These are phyloP conservation scores for Neurospora discreta DNA, from an alignment of 495 filamentous ascomycete genomes.

Conservation along the genomic window DNA sequence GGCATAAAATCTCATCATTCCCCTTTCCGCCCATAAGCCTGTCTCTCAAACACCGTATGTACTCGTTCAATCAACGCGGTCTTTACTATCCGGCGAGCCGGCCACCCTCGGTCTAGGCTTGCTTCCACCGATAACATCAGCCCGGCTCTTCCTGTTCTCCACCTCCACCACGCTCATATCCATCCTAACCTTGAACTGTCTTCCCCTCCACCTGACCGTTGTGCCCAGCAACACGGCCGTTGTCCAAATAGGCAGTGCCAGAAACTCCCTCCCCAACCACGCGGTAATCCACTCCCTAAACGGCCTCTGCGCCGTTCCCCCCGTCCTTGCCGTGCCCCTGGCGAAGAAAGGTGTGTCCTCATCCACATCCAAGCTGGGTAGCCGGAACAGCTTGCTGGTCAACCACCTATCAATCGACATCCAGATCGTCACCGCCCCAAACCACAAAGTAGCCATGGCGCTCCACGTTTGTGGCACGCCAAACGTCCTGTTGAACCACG, in stretches of 20 bases:
- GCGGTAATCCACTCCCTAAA: slow-evolving; percentile 65
- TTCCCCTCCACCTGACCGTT: slow-evolving; percentile 78
- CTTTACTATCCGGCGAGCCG: slow-evolving; percentile 11
- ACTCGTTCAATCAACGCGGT: slow-evolving; percentile 16
- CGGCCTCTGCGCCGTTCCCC: slow-evolving; percentile 34
- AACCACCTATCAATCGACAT: slow-evolving; percentile 60
- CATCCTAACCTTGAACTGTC: slow-evolving; percentile 66
- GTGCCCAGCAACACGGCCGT: slow-evolving; percentile 76
- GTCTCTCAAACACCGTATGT: not conserved
- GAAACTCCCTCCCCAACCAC: slow-evolving; percentile 74
- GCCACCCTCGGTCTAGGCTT: slow-evolving; percentile 5
- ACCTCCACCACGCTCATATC: slow-evolving; percentile 67
- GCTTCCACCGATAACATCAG: not conserved
- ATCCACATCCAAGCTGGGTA: slow-evolving; percentile 58
- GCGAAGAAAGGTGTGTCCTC: slow-evolving; percentile 65
- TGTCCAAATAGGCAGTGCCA: slow-evolving; percentile 80
- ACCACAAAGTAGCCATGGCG: slow-evolving; percentile 54
- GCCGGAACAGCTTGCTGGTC: slow-evolving; percentile 62
- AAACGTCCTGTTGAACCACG: slow-evolving; percentile 43
- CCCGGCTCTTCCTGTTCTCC: not conserved
- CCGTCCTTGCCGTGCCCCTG: slow-evolving; percentile 27
- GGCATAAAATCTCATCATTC: not conserved
- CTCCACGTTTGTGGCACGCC: slow-evolving; percentile 57
- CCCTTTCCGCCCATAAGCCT: not conserved
- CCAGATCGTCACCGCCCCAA: slow-evolving; percentile 58